These are phyloP conservation scores for Vitis hybrid DNA, from an alignment of 177 flowering plant genomes.

Conservation along the genomic window DNA sequence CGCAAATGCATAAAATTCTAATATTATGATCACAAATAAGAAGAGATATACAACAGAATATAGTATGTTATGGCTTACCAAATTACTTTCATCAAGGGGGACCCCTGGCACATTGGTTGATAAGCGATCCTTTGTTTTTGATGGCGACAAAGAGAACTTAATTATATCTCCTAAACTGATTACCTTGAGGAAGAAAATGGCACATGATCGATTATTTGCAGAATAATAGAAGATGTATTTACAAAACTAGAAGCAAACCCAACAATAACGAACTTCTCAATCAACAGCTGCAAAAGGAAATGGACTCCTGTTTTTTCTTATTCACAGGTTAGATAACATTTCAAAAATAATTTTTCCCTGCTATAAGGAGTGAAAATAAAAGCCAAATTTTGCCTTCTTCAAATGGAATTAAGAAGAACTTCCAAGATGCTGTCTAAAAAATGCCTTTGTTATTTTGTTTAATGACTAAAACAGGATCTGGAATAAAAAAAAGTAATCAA, in stretches of 20 bases:
- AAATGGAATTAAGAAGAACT: slow-evolving; percentile 3
- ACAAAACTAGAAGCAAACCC: not conserved
- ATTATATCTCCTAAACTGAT: slow-evolving; percentile 89
- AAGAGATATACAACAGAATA: not conserved
- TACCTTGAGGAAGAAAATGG: slow-evolving; percentile 44
- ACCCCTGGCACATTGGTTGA: slow-evolving; percentile 88
- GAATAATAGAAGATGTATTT: not conserved
- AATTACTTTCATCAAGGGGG: slow-evolving; percentile 83
- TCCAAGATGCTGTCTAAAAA: not conserved
- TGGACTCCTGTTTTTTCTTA: no score
- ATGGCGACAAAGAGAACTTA: slow-evolving; percentile 83
- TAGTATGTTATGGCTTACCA: slow-evolving; percentile 41
- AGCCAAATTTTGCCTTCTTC: not conserved
- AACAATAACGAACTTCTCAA: not conserved
- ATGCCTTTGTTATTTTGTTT: not conserved
- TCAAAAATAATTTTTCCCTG: no score
- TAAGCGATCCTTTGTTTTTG: slow-evolving; percentile 66
- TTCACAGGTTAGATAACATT: no score
- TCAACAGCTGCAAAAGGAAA: not conserved
- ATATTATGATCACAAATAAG: not conserved
- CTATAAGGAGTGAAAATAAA: not conserved
- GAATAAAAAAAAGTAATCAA: not conserved
- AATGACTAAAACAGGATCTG: not conserved
- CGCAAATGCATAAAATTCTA: slow-evolving; percentile 1
- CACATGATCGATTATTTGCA: not conserved